Evolutionary conservation across 2,329 filamentous ascomycete species (phyloP).

Genomic region (Fusarium circinatum): DNA sequence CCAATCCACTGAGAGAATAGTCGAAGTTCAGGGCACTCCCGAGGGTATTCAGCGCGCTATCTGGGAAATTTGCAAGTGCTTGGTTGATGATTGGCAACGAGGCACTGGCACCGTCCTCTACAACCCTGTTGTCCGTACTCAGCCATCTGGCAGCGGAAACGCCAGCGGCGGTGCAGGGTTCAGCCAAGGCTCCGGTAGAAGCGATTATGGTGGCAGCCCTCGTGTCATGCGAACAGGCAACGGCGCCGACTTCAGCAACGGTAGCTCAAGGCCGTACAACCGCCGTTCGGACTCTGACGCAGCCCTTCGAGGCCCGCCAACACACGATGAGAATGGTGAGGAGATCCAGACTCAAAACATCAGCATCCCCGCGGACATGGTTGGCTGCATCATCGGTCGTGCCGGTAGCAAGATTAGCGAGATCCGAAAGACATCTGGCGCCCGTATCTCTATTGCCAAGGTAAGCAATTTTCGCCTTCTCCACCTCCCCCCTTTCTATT

Average conservation of each 20-base stretch:
- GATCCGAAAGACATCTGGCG: conserved; percentile 95
- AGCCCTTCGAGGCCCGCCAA: conserved; percentile 81
- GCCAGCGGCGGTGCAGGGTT: conserved; percentile 52
- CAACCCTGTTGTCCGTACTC: conserved; percentile 93
- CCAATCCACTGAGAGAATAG: conserved; percentile 97
- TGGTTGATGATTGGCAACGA: conserved; percentile 97
- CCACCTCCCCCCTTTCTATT: neutral
- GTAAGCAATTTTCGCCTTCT: conserved; percentile 51
- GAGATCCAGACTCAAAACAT: conserved; percentile 99
- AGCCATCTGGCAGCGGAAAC: conserved; percentile 64
- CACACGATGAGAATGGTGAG: conserved; percentile 94
- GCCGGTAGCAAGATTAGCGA: conserved; percentile 98
- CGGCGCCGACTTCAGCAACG: conserved; percentile 95
- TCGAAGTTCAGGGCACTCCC: conserved; percentile 94
- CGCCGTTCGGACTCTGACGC: conserved; percentile 88
- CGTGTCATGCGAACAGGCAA: conserved; percentile 96
- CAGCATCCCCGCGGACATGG: conserved; percentile 99
- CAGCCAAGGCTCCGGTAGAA: conserved; percentile 55
- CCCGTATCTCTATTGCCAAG: conserved; percentile 97
- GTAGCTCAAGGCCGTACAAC: conserved; percentile 70
- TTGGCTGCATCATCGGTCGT: conserved; percentile 98
- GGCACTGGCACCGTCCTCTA: conserved; percentile 97
- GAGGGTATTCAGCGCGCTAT: conserved; percentile 95
- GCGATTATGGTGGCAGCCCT: conserved; percentile 68
- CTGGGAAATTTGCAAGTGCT: conserved; percentile 99